A percentile compares a stretch with the other conserved stretches of the same genome.
Evolutionary conservation across 352 stramenopile species (phyloP).

Genomic region (Globisporangium polare): DNA sequence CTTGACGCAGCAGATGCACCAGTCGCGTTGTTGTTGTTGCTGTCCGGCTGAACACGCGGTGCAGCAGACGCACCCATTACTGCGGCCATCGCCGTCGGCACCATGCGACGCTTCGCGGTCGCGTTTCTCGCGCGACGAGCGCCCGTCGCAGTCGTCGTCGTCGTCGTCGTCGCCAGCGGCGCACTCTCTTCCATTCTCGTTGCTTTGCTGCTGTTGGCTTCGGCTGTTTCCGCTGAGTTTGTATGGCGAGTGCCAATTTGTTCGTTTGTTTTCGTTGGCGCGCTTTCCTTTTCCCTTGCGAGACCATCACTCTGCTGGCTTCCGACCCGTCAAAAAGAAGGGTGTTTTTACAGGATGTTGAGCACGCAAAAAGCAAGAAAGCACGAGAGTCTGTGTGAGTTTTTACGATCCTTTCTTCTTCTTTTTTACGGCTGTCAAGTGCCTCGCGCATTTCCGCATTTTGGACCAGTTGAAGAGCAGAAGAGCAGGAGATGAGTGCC

Average conservation of each 20-base stretch:
- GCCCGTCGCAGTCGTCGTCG: neutral
- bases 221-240: neutral
- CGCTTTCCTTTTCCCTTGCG: neutral
- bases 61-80: neutral
- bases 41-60: no score
- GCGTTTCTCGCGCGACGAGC: neutral
- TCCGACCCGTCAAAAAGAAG: neutral
- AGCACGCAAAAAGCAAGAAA: neutral
- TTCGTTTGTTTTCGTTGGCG: conserved; percentile 1
- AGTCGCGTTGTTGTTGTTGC: neutral
- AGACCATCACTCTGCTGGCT: conserved; percentile 3
- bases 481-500: neutral
- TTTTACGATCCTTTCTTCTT: conserved; percentile 1
- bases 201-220: neutral
- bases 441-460: conserved; percentile 3
- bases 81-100: neutral
- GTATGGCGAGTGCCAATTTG: conserved; percentile 5
- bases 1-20: neutral
- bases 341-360: neutral
- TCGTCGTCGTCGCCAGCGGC: neutral
- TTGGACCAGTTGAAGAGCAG: conserved; percentile 1
- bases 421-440: conserved; percentile 6
- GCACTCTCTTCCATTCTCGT: conserved; percentile 13
- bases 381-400: neutral
- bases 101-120: neutral